Evolutionary conservation across 2,329 filamentous ascomycete species (phyloP), one percentile per base, ranked within the genome.

Genomic region (Trichoderma lentiforme): DNA sequence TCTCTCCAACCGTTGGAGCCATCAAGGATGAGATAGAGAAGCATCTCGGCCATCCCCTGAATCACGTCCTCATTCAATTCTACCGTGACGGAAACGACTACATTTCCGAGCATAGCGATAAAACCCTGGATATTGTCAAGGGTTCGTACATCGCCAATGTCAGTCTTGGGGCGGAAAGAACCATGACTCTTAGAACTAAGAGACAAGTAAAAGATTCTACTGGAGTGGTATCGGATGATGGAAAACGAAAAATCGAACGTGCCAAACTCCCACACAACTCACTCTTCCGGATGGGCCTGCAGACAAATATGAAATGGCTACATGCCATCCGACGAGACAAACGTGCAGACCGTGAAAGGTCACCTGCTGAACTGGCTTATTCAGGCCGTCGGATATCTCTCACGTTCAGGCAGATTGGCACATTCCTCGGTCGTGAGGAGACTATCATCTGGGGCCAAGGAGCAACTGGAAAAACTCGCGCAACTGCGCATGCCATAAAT

Each of bases 91-190:
- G 95, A 3, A 90, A 89, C 62, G 96, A 99, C 81, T 94, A 94
- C 79, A 99, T 99, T 74, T 96, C 93, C 0, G 96, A 99, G 79
- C 96, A 99, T 79, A 97, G 94, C 51, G 96, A 99, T 80, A 99
- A 99, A 83, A 97, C 95, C 0, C 85, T 99, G 28, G 96, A 99
- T 79, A 96, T 99, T 71, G 90, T 90, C 14, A 89, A 88, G 30
- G 90, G 87, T 5, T 96, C 93, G 28, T 95, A 87, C 73, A 97
- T 99, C 75, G 94, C 95, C 75, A 99, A 98, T 78, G 90, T 97
- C 64, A 97, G 94, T 75, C 87, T 98, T n/a, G 96, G 96, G 1
- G 95, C 95, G 0, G 91, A 97, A 82, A 87, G 96, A 68, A 95
- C 90, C 3, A 98, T 98, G 95, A 87, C 93, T 0, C 88, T 99